Base-by-base conservation (phyloP, 345 rosid species). In the Salix exigua region DNA sequence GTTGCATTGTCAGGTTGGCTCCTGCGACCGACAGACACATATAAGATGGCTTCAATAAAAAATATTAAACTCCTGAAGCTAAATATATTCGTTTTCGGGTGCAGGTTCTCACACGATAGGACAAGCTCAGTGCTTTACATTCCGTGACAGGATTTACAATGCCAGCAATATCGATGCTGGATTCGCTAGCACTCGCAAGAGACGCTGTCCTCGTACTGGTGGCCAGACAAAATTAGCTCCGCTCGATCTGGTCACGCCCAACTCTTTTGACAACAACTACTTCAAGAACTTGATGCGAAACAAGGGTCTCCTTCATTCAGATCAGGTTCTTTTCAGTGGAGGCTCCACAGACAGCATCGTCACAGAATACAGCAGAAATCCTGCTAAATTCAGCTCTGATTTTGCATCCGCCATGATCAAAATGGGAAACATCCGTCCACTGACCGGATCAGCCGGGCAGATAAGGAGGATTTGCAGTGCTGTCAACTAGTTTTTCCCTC, bases 331-430 rank as follows among this genome's bases (percentile, higher is more conserved):
- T 21, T 72, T 71, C 38, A 78, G 71, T 28, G 80, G 80, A 2
- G 75, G 80, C n/a, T 26, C 80, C 10, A 78, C 80, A 1, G 80
- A 78, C 28, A 58, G n/a, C 11, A 71, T 72, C 12, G 80, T 78
- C 2, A 0, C 46, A 2, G 80, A 66, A 37, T 78, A 78, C n/a
- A 78, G 76, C 51, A 18, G 16, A 26, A 72, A 23, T 23, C 75
- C n/a, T 6, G 14, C 58, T 1, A 26, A 35, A 42, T 78, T 78
- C 64, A 60, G 62, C 3, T 79, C 84, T 3, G 88, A 86, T 79
- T 88, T 60, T 7, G 79, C 65, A 17, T 72, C 85, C 55, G 88
- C 90, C 33, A 88, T 86, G 90, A 75, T 86, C 62, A 88, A 82
- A 58, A 88, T 86, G 88, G 88, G 87, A 68, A 79, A 88, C 66